Base-by-base conservation (phyloP, 2,329 filamentous ascomycete species). In the Trichophyton equinum region DNA sequence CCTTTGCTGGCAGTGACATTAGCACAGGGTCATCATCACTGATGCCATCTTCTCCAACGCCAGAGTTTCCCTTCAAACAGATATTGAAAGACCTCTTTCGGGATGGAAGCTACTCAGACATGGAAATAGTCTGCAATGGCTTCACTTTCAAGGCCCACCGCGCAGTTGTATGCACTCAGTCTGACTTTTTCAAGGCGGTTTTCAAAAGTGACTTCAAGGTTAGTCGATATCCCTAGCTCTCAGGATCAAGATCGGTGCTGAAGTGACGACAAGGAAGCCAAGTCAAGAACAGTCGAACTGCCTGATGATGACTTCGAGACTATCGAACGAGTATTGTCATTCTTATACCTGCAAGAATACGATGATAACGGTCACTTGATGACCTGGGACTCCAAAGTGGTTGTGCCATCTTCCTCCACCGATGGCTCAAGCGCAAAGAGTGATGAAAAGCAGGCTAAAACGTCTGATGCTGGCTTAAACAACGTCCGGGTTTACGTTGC, bases 301-400 rank as follows among this genome's bases (percentile, higher is more conserved):
- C 33, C 40, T 22, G 55, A 57, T 6, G 55, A 57, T 40, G 58
- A 60, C 33, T 9, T 15, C 8, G 44, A 49, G 47, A 60, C 46
- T 3, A 49, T 60, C n/a, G 25, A 60, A 47, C 40, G 58, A 7
- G 47, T 60, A 9, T 8, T 60, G 6, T 47, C 25, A 11, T 60
- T 33, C 27, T 9, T 60, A 33, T 60, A 60, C 27, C 40, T 40
- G 3, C 40, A 49, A n/a, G 58, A 60, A 2, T 60, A 60, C 25
- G 25, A 36, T 20, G 58, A 60, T 4, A 33, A 8, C 6, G 18
- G 15, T 15, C 30, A 57, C 38, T 15, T 22, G 15, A 11, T 44
- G 30, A 4, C 7, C 7, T 25, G 15, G 22, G n/a, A 38, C 33
- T 13, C 11, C 8, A 13, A 13, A 38, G 4, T 4, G 13, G 11